Conservation (phyloP, 352 stramenopile species). For the Aphanomyces euteiches region DNA sequence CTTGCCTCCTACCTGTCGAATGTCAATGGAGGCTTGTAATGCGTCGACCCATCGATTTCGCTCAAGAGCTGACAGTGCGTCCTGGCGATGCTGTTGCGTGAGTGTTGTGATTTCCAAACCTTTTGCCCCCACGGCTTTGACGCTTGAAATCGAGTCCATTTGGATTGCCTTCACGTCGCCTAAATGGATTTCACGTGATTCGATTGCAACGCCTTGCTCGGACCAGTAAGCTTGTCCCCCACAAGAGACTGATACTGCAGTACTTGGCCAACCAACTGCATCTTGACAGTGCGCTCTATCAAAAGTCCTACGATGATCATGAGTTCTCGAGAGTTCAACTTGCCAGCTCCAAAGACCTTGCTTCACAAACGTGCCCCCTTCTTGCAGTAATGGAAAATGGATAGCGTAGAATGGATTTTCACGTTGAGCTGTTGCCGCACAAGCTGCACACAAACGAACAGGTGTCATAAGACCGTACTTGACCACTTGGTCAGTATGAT, state of each 20-base stretch:
- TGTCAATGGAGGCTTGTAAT: slow-evolving; percentile 4
- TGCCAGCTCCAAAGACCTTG: background rate
- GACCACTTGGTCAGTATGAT: slow-evolving; percentile 8
- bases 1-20: slow-evolving; percentile 10
- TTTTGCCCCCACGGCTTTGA: background rate
- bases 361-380: slow-evolving; percentile 22
- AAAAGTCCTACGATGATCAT: slow-evolving; percentile 16
- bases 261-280: slow-evolving; percentile 9
- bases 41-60: slow-evolving; percentile 14
- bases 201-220: too few relatives aligned
- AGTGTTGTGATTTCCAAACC: slow-evolving; percentile 14
- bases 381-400: slow-evolving; percentile 19
- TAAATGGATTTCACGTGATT: background rate
- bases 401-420: slow-evolving; percentile 22
- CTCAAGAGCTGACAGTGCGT: background rate
- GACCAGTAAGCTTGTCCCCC: background rate
- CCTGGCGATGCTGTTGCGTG: slow-evolving; percentile 13
- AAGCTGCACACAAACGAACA: slow-evolving; percentile 15
- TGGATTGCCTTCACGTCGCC: slow-evolving; percentile 21
- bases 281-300: slow-evolving; percentile 19
- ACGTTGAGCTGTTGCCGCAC: background rate
- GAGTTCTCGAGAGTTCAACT: background rate
- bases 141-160: background rate
- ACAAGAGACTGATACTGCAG: slow-evolving; percentile 26
- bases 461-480: slow-evolving; percentile 10